Base-by-base conservation (phyloP, 1,139 yeast species). In the Neolecta irregularis region DNA sequence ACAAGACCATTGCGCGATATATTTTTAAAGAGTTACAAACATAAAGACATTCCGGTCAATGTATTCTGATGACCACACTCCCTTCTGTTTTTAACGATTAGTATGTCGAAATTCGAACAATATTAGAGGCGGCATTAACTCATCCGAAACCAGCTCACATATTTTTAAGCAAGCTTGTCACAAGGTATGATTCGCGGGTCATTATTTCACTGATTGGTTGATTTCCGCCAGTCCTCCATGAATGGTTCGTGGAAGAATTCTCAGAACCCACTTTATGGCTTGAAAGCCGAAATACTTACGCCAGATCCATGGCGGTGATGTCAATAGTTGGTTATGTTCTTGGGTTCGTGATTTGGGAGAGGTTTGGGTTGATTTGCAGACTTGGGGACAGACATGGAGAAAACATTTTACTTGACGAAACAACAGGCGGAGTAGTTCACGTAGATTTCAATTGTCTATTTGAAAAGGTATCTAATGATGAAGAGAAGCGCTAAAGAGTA, bases 371-470 rank as follows among this genome's bases (percentile, higher is more conserved):
- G 93, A 20, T 16, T 12, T 15, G 17, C 13, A 28, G 31, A 5
- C 64, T 91, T 34, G 99, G 99, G 15, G 99, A 91, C 55, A 64
- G 99, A 21, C 99, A 91, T 52, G 79, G 93, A 48, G 98, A 91
- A 51, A 91, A 91, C 50, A 70, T 91, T 18, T 57, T 91, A 37
- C 61, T 88, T 33, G 69, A 76, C 49, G 74, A 76, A 46, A 68
- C 66, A 30, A 68, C 72, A 2, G 98, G 98, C 1, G 72, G 72
- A 6, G 72, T 83, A 0, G 59, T 91, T 44, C 99, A 91, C 54
- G 95, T 91, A 40, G 99, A 91, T 56, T 91, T 88, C 55, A 96
- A 91, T 51, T 88, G 96, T 58, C 60, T 91, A 32, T 91, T 91
- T 51, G 98, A 81, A 49, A 88, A 60, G 34, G 45, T 41, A 31